Conservation (phyloP, 768 basidiomycete genomes). For the Sporobolomyces phaffii region DNA sequence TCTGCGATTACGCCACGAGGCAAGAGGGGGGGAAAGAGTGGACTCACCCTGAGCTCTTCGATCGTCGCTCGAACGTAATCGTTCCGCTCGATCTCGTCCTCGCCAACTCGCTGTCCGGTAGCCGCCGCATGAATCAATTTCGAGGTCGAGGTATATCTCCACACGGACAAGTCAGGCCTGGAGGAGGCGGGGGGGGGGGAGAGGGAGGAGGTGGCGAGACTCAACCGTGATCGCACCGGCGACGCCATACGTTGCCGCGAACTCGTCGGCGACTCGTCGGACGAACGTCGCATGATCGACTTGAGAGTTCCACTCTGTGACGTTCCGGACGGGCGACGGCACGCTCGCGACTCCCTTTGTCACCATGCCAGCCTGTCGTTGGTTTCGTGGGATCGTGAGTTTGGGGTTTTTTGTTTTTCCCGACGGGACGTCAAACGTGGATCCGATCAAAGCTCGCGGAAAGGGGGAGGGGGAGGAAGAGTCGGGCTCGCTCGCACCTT, state of each 20-base stretch:
- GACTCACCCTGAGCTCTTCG: constrained; percentile 63
- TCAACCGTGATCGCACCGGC: constrained; percentile 23
- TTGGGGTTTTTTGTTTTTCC: too few relatives aligned
- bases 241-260: constrained; percentile 55
- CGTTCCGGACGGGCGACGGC: constrained; percentile 83
- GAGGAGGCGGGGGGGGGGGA: too few relatives aligned
- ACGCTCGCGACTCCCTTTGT: constrained; percentile 86
- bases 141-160: too few relatives aligned
- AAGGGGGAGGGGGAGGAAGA: too few relatives aligned
- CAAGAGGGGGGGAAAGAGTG: not conserved
- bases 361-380: constrained; percentile 62
- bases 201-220: too few relatives aligned
- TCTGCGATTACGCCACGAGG: too few relatives aligned
- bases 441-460: too few relatives aligned
- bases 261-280: constrained; percentile 62
- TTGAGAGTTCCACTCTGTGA: constrained; percentile 53
- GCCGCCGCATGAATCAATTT: not conserved
- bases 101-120: constrained; percentile 50
- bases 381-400: too few relatives aligned
- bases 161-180: too few relatives aligned
- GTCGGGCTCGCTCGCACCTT: too few relatives aligned
- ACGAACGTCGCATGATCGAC: constrained; percentile 68
- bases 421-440: too few relatives aligned
- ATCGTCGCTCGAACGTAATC: constrained; percentile 65
- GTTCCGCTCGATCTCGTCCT: constrained; percentile 50